phyloP scores from a whole-genome alignment of 2,329 filamentous ascomycete species.

The Sarocladium brachiariae region DNA sequence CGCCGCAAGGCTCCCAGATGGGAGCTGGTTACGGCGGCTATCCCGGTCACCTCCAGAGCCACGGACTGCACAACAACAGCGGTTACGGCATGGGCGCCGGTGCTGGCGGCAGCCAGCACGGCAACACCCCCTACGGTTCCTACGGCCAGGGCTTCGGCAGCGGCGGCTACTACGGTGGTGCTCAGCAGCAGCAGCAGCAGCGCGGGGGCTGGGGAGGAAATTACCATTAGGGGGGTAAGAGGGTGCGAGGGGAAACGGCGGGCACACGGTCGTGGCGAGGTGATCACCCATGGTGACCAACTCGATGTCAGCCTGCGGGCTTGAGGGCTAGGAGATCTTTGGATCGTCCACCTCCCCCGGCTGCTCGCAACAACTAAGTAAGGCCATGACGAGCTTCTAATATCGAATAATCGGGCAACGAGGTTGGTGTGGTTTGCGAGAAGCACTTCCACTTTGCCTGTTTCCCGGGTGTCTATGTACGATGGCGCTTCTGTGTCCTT shows the following conservation, averaged over 20 bases:
- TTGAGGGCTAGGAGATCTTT: neutral
- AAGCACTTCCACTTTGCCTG: neutral
- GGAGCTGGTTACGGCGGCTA: constrained; percentile 47
- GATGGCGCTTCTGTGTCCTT: constrained; percentile 5
- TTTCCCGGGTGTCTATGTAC: constrained; percentile 8
- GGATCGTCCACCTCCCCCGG: neutral
- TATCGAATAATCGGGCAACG: constrained; percentile 1
- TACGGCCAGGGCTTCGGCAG: constrained; percentile 44
- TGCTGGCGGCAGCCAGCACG: constrained; percentile 44
- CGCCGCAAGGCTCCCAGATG: constrained; percentile 50
- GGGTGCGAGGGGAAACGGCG: constrained; percentile 20
- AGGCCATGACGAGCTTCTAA: neutral
- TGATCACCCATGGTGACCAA: neutral
- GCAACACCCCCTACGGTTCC: constrained; percentile 45
- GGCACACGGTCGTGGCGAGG: neutral
- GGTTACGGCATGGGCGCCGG: constrained; percentile 49
- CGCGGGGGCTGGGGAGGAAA: constrained; percentile 54
- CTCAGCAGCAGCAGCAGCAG: constrained; percentile 34
- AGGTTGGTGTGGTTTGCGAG: neutral
- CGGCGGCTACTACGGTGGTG: constrained; percentile 31
- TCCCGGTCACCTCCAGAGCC: constrained; percentile 46
- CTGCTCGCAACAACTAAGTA: neutral
- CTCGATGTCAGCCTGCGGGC: constrained; percentile 5
- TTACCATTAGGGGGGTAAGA: constrained; percentile 43
- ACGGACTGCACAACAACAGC: constrained; percentile 46